A percentile compares a stretch with the other conserved stretches of the same genome.
phyloP scores from a whole-genome alignment of 108 stramenopile genomes.

The Cyclostephanos tholiformis region DNA sequence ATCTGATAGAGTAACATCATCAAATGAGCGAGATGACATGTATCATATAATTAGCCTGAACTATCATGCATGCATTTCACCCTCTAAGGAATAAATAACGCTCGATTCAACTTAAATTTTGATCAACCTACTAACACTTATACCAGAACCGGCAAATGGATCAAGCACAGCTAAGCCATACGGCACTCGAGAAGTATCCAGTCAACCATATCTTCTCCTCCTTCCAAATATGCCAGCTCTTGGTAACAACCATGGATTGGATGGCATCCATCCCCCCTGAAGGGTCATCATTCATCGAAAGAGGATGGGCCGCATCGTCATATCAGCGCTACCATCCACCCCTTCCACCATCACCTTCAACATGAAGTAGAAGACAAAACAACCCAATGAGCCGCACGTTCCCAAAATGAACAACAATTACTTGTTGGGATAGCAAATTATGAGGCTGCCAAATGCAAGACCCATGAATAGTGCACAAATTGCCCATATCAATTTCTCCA shows the following conservation, averaged over 20 bases:
- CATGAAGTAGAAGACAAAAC: slow-evolving; percentile 38
- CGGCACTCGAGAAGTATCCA: slow-evolving; percentile 43
- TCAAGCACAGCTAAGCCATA: slow-evolving; percentile 46
- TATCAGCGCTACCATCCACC: not conserved
- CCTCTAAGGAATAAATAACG: too few species aligned
- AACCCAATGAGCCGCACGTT: slow-evolving; percentile 5
- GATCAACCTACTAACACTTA: too few species aligned
- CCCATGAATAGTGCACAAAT: slow-evolving; percentile 16
- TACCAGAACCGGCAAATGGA: slow-evolving; percentile 33
- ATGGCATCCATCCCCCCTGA: slow-evolving; percentile 41
- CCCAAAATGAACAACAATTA: slow-evolving; percentile 12
- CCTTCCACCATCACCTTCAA: not conserved
- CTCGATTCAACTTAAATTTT: too few species aligned
- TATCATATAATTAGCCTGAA: too few species aligned
- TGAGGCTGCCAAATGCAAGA: slow-evolving; percentile 15
- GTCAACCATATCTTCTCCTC: slow-evolving; percentile 48
- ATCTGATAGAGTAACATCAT: too few species aligned
- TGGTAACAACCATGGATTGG: slow-evolving; percentile 31
- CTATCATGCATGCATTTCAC: too few species aligned
- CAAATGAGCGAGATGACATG: too few species aligned
- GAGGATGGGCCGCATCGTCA: not conserved
- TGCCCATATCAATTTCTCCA: slow-evolving; percentile 52
- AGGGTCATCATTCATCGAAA: slow-evolving; percentile 1
- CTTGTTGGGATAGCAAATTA: slow-evolving; percentile 13
- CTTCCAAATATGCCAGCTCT: slow-evolving; percentile 47